Evolutionary conservation across 495 filamentous ascomycete genomes (phyloP).

Genomic region (Penicillium manginii): DNA sequence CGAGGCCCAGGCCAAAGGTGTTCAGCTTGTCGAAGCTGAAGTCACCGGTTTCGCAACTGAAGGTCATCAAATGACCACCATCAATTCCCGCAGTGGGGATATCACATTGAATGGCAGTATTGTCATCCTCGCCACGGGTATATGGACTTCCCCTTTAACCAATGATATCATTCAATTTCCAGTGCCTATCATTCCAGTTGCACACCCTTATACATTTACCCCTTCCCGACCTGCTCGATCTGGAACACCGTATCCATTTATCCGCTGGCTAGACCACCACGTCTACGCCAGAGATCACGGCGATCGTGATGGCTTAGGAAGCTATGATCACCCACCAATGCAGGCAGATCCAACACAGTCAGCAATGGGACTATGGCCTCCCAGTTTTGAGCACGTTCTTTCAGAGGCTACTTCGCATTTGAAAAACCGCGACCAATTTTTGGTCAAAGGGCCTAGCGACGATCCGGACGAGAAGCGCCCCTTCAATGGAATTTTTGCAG

Average conservation of each 20-base stretch:
- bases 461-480: conserved; percentile 16
- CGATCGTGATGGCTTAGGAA: conserved; percentile 34
- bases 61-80: conserved; percentile 9
- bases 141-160: conserved; percentile 34
- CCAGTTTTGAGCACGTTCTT: conserved; percentile 30
- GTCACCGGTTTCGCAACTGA: conserved; percentile 19
- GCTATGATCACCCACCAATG: conserved; percentile 35
- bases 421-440: conserved; percentile 19
- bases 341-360: conserved; percentile 21
- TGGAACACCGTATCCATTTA: conserved; percentile 27
- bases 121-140: conserved; percentile 36
- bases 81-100: conserved; percentile 22
- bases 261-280: conserved; percentile 41
- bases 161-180: conserved; percentile 23
- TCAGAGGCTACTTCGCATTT: conserved; percentile 23
- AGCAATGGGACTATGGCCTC: conserved; percentile 34
- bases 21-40: conserved; percentile 27
- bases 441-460: conserved; percentile 6
- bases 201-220: conserved; percentile 41
- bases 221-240: conserved; percentile 12
- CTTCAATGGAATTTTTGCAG: conserved; percentile 42
- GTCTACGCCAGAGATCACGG: conserved; percentile 42
- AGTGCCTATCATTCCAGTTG: conserved; percentile 38
- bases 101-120: conserved; percentile 25
- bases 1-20: conserved; percentile 37